Conservation (phyloP, 345 rosid species). For the Dipteronia sinensis region DNA sequence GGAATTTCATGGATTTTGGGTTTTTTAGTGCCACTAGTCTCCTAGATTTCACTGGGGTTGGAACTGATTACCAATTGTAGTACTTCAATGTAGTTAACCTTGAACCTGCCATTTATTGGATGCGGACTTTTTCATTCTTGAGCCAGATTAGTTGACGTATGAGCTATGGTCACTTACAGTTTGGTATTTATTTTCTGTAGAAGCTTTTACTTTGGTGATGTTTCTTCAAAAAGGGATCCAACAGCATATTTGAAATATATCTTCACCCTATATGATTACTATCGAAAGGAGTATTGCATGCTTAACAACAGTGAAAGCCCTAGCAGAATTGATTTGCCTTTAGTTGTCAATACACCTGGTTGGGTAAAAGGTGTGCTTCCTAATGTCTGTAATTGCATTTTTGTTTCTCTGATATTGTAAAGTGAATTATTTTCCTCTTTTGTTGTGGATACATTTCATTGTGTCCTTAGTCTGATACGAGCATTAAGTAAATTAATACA, state of each 20-base stretch:
- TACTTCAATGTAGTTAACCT: background rate
- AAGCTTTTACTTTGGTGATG: conserved; percentile 86
- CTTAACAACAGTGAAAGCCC: conserved; percentile 33
- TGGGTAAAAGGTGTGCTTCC: conserved; percentile 86
- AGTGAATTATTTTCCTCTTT: background rate
- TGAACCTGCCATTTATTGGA: too few relatives aligned
- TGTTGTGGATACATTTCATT: conserved; percentile 1
- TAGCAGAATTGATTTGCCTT: conserved; percentile 57
- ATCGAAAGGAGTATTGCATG: conserved; percentile 46
- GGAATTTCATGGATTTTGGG: background rate
- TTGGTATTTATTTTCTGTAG: conserved; percentile 37
- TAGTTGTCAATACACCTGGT: conserved; percentile 88
- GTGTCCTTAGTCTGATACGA: background rate
- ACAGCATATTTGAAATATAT: conserved; percentile 62
- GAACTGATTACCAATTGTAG: background rate
- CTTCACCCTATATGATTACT: conserved; percentile 61
- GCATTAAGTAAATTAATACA: background rate
- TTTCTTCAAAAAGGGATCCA: conserved; percentile 89
- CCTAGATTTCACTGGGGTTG: background rate
- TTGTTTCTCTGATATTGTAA: background rate
- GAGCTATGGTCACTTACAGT: background rate
- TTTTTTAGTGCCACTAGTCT: background rate
- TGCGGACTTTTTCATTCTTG: background rate
- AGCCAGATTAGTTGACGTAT: background rate
- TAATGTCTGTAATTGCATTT: conserved; percentile 11